These are phyloP conservation scores for Paulownia fortunei DNA, from an alignment of 257 asterid genomes.

Conservation along the genomic window DNA sequence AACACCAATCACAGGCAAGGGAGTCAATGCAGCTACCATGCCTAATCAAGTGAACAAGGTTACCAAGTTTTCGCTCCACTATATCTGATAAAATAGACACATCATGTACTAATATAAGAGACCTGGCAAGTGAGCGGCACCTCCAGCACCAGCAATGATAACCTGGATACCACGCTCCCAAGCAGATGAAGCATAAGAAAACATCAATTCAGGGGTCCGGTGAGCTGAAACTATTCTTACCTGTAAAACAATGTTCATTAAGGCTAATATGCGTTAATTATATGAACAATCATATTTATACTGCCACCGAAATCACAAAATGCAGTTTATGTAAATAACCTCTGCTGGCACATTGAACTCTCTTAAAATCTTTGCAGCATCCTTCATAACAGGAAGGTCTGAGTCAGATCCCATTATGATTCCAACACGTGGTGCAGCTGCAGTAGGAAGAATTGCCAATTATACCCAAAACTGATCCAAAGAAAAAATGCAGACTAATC, in stretches of 20 bases:
- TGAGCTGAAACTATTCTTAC: conserved; percentile 97
- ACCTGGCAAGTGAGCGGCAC: conserved; percentile 99
- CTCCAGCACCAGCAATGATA: conserved; percentile 98
- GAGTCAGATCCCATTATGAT: conserved; percentile 99
- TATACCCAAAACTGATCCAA: conserved; percentile 6
- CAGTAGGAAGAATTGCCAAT: conserved; percentile 25
- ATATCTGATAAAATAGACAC: neutral
- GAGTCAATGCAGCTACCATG: conserved; percentile 98
- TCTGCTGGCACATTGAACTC: conserved; percentile 88
- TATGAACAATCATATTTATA: neutral
- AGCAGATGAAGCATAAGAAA: conserved; percentile 80
- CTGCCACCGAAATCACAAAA: neutral
- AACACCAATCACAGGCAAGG: conserved; percentile 97
- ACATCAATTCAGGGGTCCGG: conserved; percentile 90
- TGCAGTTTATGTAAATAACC: conserved; percentile 48
- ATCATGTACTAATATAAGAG: neutral
- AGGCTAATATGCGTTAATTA: neutral
- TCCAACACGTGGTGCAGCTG: conserved; percentile 87
- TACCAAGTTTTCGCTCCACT: conserved; percentile 1
- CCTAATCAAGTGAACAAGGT: conserved; percentile 51
- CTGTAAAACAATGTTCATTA: conserved; percentile 44
- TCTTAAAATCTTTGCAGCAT: conserved; percentile 80
- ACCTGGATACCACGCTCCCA: conserved; percentile 94
- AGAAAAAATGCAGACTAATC: neutral
- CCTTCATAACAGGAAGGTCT: conserved; percentile 98